phyloP scores from a whole-genome alignment of 2,329 filamentous ascomycete species.

The Ceratocystis variospora region DNA sequence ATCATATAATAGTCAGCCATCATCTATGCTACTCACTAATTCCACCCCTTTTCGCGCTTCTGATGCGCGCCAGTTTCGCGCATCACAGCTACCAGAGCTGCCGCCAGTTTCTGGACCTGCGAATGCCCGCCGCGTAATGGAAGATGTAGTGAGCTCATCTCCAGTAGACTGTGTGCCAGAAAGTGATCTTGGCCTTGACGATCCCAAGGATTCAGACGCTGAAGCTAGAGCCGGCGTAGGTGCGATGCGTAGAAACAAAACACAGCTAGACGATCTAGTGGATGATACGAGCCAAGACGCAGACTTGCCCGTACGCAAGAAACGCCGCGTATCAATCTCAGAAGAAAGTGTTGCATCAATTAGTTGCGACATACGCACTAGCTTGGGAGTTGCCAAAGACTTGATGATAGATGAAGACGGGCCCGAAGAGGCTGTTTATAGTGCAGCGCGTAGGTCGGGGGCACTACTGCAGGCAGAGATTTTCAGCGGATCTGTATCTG shows the following conservation, averaged over 20 bases:
- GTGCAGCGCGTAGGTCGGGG: background rate
- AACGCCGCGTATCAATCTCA: conserved; percentile 10
- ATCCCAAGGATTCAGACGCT: conserved; percentile 24
- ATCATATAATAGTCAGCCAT: background rate
- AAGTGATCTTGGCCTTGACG: conserved; percentile 22
- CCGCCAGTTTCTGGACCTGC: background rate
- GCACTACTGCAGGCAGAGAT: background rate
- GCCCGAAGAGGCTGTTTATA: background rate
- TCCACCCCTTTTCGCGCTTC: background rate
- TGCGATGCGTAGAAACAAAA: conserved; percentile 8
- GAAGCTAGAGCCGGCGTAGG: background rate
- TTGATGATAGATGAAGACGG: background rate
- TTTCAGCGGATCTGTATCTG: background rate
- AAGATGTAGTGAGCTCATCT: conserved; percentile 3
- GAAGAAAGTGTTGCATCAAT: background rate
- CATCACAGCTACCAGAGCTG: background rate
- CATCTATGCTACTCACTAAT: background rate
- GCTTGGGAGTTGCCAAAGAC: background rate
- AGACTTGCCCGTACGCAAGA: conserved; percentile 9
- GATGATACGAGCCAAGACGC: conserved; percentile 20
- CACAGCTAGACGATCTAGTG: conserved; percentile 26
- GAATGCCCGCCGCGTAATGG: background rate
- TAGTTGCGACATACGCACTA: background rate
- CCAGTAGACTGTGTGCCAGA: conserved; percentile 11
- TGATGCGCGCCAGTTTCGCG: no score